Evolutionary conservation across 2,329 filamentous ascomycete species (phyloP).

Genomic region (Pseudonectria foliicola): DNA sequence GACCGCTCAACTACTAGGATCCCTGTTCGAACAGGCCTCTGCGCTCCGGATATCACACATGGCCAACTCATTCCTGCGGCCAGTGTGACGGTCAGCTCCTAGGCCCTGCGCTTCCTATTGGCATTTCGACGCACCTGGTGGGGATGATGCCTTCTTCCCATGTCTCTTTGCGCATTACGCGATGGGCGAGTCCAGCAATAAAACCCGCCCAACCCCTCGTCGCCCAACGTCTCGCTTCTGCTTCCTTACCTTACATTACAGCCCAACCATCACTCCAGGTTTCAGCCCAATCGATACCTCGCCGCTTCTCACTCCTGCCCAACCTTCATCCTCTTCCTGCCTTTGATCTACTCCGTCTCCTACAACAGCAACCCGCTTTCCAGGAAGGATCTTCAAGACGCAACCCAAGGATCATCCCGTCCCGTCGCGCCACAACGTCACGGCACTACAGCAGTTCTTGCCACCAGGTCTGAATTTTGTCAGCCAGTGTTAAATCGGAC

Average conservation of each 20-base stretch:
- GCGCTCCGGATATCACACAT: constrained; percentile 23
- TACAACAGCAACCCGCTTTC: constrained; percentile 6
- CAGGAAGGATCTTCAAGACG: constrained; percentile 14
- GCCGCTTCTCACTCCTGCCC: constrained; percentile 16
- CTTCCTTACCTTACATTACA: constrained; percentile 30
- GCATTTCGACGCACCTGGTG: constrained; percentile 15
- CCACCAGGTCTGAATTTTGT: constrained; percentile 19
- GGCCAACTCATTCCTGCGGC: constrained; percentile 43
- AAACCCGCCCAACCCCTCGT: constrained; percentile 44
- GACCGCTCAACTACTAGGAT: constrained; percentile 21
- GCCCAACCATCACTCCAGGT: constrained; percentile 27
- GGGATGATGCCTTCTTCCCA: constrained; percentile 5
- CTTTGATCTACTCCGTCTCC: constrained; percentile 12
- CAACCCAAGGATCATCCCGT: constrained; percentile 22
- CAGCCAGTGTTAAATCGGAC: constrained; percentile 18
- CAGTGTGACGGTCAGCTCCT: constrained; percentile 36
- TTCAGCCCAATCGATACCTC: constrained; percentile 29
- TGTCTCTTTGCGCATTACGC: constrained; percentile 4
- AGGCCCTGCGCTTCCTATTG: constrained; percentile 14
- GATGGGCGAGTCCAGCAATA: constrained; percentile 27
- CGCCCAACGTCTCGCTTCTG: constrained; percentile 29
- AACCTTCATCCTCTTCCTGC: constrained; percentile 10
- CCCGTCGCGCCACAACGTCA: constrained; percentile 22
- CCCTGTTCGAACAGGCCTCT: constrained; percentile 25
- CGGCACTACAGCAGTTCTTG: constrained; percentile 16